Evolutionary conservation across 345 rosid genomes (phyloP), one percentile per base, ranked within the genome.

Genomic region (Aurinia saxatilis): DNA sequence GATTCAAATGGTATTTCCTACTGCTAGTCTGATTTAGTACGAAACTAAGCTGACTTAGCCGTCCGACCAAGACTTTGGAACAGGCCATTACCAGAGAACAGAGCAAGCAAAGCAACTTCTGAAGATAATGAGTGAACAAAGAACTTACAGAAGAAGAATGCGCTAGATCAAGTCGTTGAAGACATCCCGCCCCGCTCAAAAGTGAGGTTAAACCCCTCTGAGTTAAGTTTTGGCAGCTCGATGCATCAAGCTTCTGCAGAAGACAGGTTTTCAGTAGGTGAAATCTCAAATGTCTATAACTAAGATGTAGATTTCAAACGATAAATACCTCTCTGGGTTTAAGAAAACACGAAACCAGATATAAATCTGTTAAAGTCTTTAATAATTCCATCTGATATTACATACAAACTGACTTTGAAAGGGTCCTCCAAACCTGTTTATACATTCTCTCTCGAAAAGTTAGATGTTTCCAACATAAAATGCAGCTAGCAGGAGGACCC

Each of bases 221-320:
- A 41, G 73, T 78, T 57, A 78, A 41, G 48, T 75, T 78, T 66
- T 72, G 79, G 73, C 82, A 78, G 58, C 78, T 78, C 8, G 82
- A 75, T 63, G 72, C 63, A 65, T 75, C 50, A 8, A 78, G 77
- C 47, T 62, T 72, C 82, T 78, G 70, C 16, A 75, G 7, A 70
- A 37, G 1, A 60, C 12, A 51, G 19, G 23, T 15, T 17, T 60
- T 27, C 25, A 40, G 60, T 44, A 6, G 60, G 49, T 23, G 34
- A 52, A 57, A 27, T 4, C 36, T 48, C 18, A 38, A 8, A 31
- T 10, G 45, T 11, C 27, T 0, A 21, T 2, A 27, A 9, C 14
- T 31, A 40, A 25, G 56, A 50, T 41, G 12, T 5, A 30, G 33
- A 19, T 4, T 39, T 46, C 12, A 36, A n/a, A 66, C 44, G 49